phyloP scores from a whole-genome alignment of 1,284 basidiomycete species.

The Ustilago loliicola region DNA sequence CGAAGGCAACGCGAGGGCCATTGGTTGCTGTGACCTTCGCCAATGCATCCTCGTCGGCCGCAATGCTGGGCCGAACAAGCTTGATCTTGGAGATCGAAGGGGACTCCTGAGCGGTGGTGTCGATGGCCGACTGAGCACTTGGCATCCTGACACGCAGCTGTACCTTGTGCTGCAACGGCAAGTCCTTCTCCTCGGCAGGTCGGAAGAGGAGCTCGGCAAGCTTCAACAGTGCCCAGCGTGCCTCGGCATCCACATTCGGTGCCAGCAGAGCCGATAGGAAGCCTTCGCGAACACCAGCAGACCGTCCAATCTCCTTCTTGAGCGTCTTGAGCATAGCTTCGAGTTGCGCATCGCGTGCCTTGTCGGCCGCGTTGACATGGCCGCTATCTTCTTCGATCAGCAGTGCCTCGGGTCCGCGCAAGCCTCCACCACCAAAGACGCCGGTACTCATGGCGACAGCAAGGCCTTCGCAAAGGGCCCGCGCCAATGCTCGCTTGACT shows the following conservation, averaged over 20 bases:
- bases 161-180: constrained; percentile 62
- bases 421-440: constrained; percentile 76
- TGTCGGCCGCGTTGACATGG: constrained; percentile 53
- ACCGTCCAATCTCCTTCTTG: constrained; percentile 67
- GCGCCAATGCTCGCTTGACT: constrained; percentile 87
- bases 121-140: constrained; percentile 29
- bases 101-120: constrained; percentile 28
- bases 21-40: constrained; percentile 24
- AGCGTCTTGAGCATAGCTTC: constrained; percentile 63
- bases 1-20: constrained; percentile 53
- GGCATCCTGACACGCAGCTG: constrained; percentile 76
- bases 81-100: constrained; percentile 54
- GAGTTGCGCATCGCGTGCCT: constrained; percentile 75
- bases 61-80: constrained; percentile 34
- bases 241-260: constrained; percentile 80
- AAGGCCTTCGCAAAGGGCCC: constrained; percentile 86
- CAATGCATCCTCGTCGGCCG: constrained; percentile 22
- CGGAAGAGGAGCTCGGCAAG: constrained; percentile 89
- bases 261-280: constrained; percentile 64
- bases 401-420: constrained; percentile 51
- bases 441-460: constrained; percentile 89
- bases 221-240: constrained; percentile 91
- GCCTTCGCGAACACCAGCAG: constrained; percentile 67
- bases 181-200: constrained; percentile 72
- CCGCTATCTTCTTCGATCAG: constrained; percentile 56